Evolutionary conservation across 2,329 filamentous ascomycete genomes (phyloP).

Genomic region (Thelonectria discophora): DNA sequence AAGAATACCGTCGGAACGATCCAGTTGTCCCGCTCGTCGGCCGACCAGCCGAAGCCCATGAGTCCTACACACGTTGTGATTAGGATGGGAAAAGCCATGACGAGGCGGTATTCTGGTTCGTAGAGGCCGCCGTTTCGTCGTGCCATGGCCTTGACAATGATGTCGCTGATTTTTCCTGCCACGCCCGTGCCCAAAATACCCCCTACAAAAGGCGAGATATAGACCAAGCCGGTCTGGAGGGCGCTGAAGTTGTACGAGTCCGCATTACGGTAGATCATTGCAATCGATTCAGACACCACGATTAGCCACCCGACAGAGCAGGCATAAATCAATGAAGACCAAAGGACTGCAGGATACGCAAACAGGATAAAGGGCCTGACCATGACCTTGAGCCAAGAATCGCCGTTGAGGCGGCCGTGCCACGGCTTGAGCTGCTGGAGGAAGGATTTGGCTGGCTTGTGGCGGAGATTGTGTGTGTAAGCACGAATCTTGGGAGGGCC

Average conservation of each 20-base stretch:
- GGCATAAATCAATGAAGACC: constrained; percentile 85
- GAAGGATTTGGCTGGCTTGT: constrained; percentile 75
- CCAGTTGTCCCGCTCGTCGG: constrained; percentile 77
- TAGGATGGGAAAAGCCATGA: constrained; percentile 85
- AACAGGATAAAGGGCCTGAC: constrained; percentile 85
- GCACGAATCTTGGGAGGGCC: constrained; percentile 49
- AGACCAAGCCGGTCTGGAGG: constrained; percentile 84
- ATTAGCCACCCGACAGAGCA: constrained; percentile 96
- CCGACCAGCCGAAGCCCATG: constrained; percentile 97
- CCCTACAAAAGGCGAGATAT: constrained; percentile 88
- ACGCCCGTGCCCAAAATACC: constrained; percentile 91
- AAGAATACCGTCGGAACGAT: constrained; percentile 96
- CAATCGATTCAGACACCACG: constrained; percentile 87
- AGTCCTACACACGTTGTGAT: constrained; percentile 83
- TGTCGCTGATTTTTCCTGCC: constrained; percentile 85
- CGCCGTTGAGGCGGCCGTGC: constrained; percentile 79
- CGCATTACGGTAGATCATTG: constrained; percentile 77
- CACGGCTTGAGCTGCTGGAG: constrained; percentile 77
- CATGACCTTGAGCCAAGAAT: constrained; percentile 82
- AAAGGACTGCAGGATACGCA: constrained; percentile 87
- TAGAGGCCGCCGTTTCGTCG: constrained; percentile 91
- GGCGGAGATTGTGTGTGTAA: constrained; percentile 77
- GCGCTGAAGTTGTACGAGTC: constrained; percentile 82
- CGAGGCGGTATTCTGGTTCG: constrained; percentile 90
- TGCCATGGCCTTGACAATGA: constrained; percentile 84